A percentile compares a stretch with the other conserved stretches of the same genome.
Conservation (phyloP, 2,329 filamentous ascomycete genomes). For the Fusarium sp. region DNA sequence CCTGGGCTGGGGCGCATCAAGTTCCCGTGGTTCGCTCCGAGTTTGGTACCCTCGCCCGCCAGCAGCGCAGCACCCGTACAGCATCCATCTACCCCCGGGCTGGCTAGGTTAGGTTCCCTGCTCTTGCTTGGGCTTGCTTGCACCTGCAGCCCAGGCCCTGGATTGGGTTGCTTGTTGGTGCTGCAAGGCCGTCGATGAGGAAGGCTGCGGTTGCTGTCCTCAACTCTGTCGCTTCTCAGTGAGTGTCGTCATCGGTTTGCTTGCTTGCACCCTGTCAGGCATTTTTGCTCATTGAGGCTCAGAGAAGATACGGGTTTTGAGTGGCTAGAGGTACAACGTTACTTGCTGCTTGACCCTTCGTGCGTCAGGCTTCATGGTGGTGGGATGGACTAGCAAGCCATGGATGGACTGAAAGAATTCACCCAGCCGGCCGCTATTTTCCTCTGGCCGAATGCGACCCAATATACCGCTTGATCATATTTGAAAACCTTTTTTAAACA, state of each 20-base stretch:
- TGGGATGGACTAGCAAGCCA: slow-evolving; percentile 27
- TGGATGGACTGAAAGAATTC: background rate
- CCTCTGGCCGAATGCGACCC: background rate
- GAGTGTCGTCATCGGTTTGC: slow-evolving; percentile 27
- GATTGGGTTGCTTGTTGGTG: slow-evolving; percentile 3
- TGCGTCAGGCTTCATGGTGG: slow-evolving; percentile 37
- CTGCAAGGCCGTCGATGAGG: background rate
- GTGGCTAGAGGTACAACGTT: slow-evolving; percentile 30
- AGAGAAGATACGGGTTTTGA: slow-evolving; percentile 30
- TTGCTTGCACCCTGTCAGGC: slow-evolving; percentile 9
- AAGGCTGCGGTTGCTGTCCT: slow-evolving; percentile 10
- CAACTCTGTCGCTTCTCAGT: slow-evolving; percentile 13
- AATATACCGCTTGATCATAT: background rate
- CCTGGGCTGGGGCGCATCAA: slow-evolving; percentile 31
- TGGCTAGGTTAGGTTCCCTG: background rate
- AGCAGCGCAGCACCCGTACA: slow-evolving; percentile 6
- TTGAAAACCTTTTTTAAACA: background rate
- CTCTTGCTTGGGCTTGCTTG: background rate
- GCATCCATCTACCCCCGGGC: background rate
- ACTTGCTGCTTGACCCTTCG: slow-evolving; percentile 36
- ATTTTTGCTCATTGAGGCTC: slow-evolving; percentile 36
- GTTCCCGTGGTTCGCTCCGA: slow-evolving; percentile 31
- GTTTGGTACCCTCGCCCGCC: slow-evolving; percentile 9
- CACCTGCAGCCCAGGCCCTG: background rate
- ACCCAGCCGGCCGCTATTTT: background rate